Base-by-base conservation (phyloP, 2,329 filamentous ascomycete genomes). In the Cladosporium colombiae region DNA sequence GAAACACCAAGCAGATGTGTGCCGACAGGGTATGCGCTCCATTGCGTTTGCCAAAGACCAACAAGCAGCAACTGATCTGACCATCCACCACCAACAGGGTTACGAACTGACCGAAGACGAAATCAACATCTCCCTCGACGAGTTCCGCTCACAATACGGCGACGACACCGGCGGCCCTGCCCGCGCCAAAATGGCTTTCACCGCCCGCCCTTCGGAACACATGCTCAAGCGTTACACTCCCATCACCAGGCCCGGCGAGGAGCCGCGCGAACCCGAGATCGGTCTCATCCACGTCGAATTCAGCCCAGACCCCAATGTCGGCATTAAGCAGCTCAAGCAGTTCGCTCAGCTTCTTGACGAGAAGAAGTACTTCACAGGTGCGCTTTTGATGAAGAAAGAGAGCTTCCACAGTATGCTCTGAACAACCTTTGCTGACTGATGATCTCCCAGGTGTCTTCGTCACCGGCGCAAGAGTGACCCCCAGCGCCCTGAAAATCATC, bases 201-300 rank as follows among this genome's bases (percentile, higher is more conserved):
- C 91, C 70, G 93, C 93, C 67, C 88, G 89, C 64, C 95, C 95
- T 55, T 91, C 90, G 72, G 87, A 90, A 68, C 84, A 86, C 65
- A 97, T 98, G 93, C 86, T 93, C 73, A 84, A 86, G 74, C 95
- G 93, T 78, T 92, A 92, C 83, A 92, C 91, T 3, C 88, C 89
- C 8, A 86, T 90, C 7, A 83, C 89, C 25, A 89, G 68, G 81
- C 86, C 70, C 81, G 82, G 71, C 89, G 90, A 53, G 84, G 44
- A 82, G 83, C 61, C 84, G 90, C 65, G 67, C 46, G 68, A 73
- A 50, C 70, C 76, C 63, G 89, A 92, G 74, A 91, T 93, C 78
- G 95, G 95, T 75, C 91, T 88, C 64, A 90, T 99, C 82, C 97
- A 91, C 86, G 86, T 98, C 74, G 93, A 98, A 81, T 99, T 99